Evolutionary conservation across 23 red algal genomes (phyloP).

Genomic region (Chondrus crispus): DNA sequence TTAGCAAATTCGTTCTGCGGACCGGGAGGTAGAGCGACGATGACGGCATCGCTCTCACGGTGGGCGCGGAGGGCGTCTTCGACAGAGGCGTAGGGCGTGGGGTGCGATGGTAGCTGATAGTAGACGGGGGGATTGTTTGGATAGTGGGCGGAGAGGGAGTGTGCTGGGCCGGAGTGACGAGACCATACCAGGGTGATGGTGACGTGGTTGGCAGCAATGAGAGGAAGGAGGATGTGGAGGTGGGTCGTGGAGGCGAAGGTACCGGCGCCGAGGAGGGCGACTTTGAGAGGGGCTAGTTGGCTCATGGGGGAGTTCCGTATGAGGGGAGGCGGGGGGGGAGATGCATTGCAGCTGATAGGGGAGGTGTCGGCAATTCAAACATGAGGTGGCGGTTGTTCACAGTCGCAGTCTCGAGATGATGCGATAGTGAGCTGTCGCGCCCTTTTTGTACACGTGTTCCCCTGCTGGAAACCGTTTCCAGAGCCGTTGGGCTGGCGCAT

Average conservation of each 20-base stretch:
- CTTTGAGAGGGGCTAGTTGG: background rate
- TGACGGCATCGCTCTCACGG: conserved; percentile 9
- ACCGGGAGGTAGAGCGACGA: conserved; percentile 2
- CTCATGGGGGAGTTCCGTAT: too few relatives aligned
- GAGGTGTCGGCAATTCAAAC: too few relatives aligned
- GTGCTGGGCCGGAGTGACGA: conserved; percentile 5
- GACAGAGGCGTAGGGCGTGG: background rate
- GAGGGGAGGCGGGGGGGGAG: too few relatives aligned
- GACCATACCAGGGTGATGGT: conserved; percentile 44
- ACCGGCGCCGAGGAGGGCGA: conserved; percentile 53
- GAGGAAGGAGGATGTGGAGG: background rate
- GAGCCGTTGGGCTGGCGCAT: too few relatives aligned
- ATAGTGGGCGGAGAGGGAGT: conserved; percentile 17
- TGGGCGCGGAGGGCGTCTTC: background rate
- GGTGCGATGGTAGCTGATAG: background rate
- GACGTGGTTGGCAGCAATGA: background rate
- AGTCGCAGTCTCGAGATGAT: too few relatives aligned
- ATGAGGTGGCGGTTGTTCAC: too few relatives aligned
- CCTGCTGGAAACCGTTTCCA: too few relatives aligned
- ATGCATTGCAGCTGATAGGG: too few relatives aligned
- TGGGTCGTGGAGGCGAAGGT: conserved; percentile 41
- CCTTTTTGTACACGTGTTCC: too few relatives aligned
- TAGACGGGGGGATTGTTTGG: background rate
- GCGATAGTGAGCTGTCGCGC: too few relatives aligned
- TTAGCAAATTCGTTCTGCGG: background rate